A percentile compares a stretch with the other conserved stretches of the same genome.
These are phyloP conservation scores for Fallopia convolvulus DNA, from an alignment of 148 eudicot species.

Conservation along the genomic window DNA sequence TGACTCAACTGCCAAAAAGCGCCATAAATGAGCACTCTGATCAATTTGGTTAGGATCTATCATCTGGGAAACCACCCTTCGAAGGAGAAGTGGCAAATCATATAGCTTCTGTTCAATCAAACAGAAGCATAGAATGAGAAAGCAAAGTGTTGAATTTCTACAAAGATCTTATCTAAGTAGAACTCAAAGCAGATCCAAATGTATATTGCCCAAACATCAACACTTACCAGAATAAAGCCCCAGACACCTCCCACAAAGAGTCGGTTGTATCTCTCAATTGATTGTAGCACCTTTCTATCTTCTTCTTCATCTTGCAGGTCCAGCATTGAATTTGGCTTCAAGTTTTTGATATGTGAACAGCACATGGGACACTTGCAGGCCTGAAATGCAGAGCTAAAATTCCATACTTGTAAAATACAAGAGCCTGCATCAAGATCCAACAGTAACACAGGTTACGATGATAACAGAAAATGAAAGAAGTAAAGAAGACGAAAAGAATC, in stretches of 20 bases:
- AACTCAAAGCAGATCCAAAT: neutral
- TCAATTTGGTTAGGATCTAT: constrained; percentile 42
- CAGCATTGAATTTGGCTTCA: constrained; percentile 30
- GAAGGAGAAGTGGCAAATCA: constrained; percentile 30
- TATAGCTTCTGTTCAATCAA: constrained; percentile 28
- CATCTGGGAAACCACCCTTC: constrained; percentile 30
- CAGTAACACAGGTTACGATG: neutral
- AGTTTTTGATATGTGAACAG: constrained; percentile 26
- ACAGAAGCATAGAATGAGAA: neutral
- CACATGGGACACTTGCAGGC: constrained; percentile 67
- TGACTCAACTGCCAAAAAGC: constrained; percentile 47
- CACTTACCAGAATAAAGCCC: constrained; percentile 39
- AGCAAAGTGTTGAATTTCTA: neutral
- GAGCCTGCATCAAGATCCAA: constrained; percentile 17
- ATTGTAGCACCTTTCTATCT: constrained; percentile 27
- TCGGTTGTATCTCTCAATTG: constrained; percentile 39
- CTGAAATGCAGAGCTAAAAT: constrained; percentile 28
- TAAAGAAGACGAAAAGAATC: neutral
- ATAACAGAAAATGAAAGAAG: too few relatives aligned
- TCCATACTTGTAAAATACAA: constrained; percentile 53
- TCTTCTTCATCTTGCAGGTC: constrained; percentile 21
- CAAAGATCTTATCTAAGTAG: neutral
- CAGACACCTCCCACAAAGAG: constrained; percentile 40
- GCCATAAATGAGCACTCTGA: constrained; percentile 27
- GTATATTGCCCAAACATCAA: neutral